Base-by-base conservation (phyloP, 176 grass and related monocot species). In the Aegilops bicornis region DNA sequence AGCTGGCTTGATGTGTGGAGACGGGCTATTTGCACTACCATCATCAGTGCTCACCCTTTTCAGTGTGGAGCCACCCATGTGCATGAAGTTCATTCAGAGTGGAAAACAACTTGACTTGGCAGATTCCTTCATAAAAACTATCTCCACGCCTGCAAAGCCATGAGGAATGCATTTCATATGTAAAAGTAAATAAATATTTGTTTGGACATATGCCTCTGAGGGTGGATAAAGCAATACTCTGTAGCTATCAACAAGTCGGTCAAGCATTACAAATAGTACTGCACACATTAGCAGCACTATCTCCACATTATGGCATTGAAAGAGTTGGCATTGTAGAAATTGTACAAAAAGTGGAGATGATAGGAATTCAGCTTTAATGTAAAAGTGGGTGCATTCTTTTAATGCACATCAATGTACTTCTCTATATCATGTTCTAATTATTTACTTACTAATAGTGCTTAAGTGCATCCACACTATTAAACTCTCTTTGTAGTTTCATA, bases 31-130 rank as follows among this genome's bases (percentile, higher is more conserved):
- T 13, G 31, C 64, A 32, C 33, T 92, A 7, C 86, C 90, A 19
- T 11, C 54, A 22, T 4, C 83, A 14, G 0, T 82, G 19, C 45
- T 92, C 16, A 75, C 61, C n/a, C 15, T 92, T 22, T 82, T 60
- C 8, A 73, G 77, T 16, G 56, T 92, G 27, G 2, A 74, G 0
- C 86, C 90, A 74, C 90, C 86, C 13, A 92, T 92, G 16, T 92
- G 90, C 83, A 89, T 92, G 86, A 89, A 78, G 73, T 92, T 92
- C 60, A 67, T 92, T 36, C 19, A 79, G 1, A 92, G 78, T 72
- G 79, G 86, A 79, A 23, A 73, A 45, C 14, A 86, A 6, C 42
- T 85, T 1, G 25, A 67, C 5, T 20, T 74, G 45, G 81, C 78
- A 32, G 76, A 87, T 69, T 45, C 76, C 4, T 91, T 87, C 76